A percentile compares a stretch with the other conserved stretches of the same genome.
Evolutionary conservation across 2,329 filamentous ascomycete species (phyloP).

Genomic region (Plectosphaerella cucumerina): DNA sequence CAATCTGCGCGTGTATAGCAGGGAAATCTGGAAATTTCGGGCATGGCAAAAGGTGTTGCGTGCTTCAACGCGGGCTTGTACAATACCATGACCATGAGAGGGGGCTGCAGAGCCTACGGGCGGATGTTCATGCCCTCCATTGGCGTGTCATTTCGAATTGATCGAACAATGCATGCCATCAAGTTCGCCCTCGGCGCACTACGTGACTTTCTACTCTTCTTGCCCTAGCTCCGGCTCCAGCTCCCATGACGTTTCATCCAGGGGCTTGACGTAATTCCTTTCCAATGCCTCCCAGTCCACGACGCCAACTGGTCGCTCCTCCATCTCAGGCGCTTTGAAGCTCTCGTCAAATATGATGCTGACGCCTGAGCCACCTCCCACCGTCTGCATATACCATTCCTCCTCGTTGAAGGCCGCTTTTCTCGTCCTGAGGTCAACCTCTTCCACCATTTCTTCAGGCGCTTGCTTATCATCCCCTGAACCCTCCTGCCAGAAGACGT

Average conservation of each 20-base stretch:
- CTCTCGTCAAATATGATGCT: slow-evolving; percentile 9
- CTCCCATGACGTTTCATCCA: slow-evolving; percentile 2
- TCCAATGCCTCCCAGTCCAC: slow-evolving; percentile 13
- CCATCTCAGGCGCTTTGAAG: slow-evolving; percentile 4
- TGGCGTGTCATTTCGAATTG: no score
- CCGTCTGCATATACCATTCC: slow-evolving; percentile 11
- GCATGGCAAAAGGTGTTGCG: neutral
- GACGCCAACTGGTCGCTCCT: slow-evolving; percentile 7
- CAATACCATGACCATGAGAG: slow-evolving; percentile 1
- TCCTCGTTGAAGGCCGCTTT: slow-evolving; percentile 8
- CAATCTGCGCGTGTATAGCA: neutral
- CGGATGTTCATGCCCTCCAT: no score
- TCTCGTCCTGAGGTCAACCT: slow-evolving; percentile 9
- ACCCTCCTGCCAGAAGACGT: slow-evolving; percentile 9
- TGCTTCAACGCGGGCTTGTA: slow-evolving; percentile 6
- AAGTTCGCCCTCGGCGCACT: no score
- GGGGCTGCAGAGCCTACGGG: no score
- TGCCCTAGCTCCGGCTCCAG: neutral
- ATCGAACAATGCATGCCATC: no score
- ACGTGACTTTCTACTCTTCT: neutral
- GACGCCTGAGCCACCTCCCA: slow-evolving; percentile 9
- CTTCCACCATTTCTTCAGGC: slow-evolving; percentile 5
- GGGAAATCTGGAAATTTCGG: neutral
- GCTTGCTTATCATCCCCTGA: neutral
- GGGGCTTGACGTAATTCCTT: slow-evolving; percentile 10